Base-by-base conservation (phyloP, 495 filamentous ascomycete species). In the Penicillium alfredii region DNA sequence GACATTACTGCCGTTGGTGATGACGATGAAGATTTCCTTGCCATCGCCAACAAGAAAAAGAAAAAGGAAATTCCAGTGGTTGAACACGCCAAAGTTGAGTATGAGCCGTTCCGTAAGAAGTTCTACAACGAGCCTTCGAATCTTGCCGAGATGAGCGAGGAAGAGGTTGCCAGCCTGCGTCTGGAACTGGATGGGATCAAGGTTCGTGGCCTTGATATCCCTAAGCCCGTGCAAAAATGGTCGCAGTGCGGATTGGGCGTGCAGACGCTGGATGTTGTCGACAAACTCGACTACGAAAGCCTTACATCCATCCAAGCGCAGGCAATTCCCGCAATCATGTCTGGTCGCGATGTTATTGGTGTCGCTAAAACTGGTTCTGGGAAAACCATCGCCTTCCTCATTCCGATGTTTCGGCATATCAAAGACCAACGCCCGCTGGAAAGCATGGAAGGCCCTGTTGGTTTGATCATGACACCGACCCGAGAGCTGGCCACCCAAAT, bases 321-420 rank as follows among this genome's bases (percentile, higher is more conserved):
- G 54, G 92, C 93, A 2, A 81, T 97, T 47, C 93, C 93, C 7
- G 80, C 86, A 6, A 88, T 95, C 44, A 94, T 95, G 86, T 92
- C 90, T 22, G 93, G 93, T 10, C 81, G 88, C 48, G 90, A 99
- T 68, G 82, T 96, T 9, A 93, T 97, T 43, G 92, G 90, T 47
- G 85, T 97, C 26, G 93, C 93, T 3, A 97, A 97, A 60, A 99
- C 93, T 12, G 93, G 93, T 3, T 97, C 93, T n/a, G 93, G 93
- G 47, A 99, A 99, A 61, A 99, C 93, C 1, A 81, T 95, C 45
- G 92, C 93, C 15, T 99, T 95, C 53, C 60, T 90, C 9, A 72
- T 99, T 11, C 92, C 92, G 12, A 94, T 97, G 85, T 95, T 97
- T 51, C 78, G 92, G 13, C 92, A 99, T 55, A 94, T 99, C 64